phyloP scores from a whole-genome alignment of 441 rosid genomes.

The Syzygium malaccense region DNA sequence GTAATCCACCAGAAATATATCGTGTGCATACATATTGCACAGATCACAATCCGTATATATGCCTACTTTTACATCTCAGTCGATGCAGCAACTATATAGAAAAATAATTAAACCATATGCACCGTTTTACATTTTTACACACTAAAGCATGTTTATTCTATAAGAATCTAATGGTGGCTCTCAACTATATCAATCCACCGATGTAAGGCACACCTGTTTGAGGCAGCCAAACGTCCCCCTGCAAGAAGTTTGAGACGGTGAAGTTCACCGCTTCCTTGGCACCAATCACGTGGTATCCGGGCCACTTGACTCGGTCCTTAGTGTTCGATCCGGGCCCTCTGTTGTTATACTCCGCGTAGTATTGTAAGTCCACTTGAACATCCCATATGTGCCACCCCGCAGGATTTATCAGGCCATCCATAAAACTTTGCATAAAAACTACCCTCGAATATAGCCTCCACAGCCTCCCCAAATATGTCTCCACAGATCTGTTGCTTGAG shows the following conservation, averaged over 20 bases:
- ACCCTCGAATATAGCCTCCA: neutral
- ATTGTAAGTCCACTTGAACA: too few species aligned
- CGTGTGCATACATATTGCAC: too few species aligned
- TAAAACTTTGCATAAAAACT: neutral
- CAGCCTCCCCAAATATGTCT: neutral
- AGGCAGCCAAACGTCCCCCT: constrained; percentile 67
- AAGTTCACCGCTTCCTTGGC: constrained; percentile 43
- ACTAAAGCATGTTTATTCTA: too few species aligned
- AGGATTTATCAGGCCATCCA: neutral
- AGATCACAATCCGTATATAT: too few species aligned
- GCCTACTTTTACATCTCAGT: too few species aligned
- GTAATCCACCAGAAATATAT: too few species aligned
- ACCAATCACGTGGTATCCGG: constrained; percentile 45
- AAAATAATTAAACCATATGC: too few species aligned
- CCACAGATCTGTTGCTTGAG: neutral
- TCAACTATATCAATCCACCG: constrained; percentile 26
- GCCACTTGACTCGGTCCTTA: constrained; percentile 43
- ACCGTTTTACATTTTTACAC: too few species aligned
- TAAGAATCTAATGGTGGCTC: too few species aligned
- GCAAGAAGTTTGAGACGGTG: constrained; percentile 39
- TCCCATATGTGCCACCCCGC: neutral
- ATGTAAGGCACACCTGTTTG: constrained; percentile 46
- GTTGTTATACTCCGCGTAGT: too few species aligned
- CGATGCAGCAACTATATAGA: too few species aligned
- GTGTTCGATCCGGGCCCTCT: constrained; percentile 40